phyloP scores from a whole-genome alignment of 1,284 basidiomycete species.

The Ceratobasidium sp. region DNA sequence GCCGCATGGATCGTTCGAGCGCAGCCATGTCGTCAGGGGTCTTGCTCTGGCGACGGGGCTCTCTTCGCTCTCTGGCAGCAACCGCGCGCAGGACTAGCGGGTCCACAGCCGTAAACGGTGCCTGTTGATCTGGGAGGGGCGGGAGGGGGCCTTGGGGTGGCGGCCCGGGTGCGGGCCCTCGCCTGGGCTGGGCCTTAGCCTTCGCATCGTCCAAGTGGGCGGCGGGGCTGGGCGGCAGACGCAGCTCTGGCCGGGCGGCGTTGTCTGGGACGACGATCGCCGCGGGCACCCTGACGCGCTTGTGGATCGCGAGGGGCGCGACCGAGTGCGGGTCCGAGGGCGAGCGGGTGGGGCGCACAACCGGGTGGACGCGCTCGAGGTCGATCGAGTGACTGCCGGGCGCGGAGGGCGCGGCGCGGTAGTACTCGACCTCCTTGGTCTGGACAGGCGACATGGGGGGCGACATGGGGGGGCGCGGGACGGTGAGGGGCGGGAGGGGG shows the following conservation, averaged over 20 bases:
- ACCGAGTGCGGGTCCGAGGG: slow-evolving; percentile 20
- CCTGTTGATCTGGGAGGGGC: background rate
- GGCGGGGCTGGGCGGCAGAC: background rate
- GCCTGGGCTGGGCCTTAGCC: background rate
- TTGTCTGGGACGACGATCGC: background rate
- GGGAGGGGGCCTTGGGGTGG: slow-evolving; percentile 21
- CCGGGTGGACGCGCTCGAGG: slow-evolving; percentile 25
- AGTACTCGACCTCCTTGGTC: slow-evolving; percentile 38
- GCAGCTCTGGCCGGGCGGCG: background rate
- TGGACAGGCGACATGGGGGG: background rate
- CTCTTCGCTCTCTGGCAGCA: slow-evolving; percentile 12
- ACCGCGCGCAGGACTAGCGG: slow-evolving; percentile 7
- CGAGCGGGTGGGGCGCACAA: slow-evolving; percentile 10
- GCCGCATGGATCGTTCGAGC: slow-evolving; percentile 36
- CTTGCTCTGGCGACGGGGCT: slow-evolving; percentile 23
- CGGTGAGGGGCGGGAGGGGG: slow-evolving; percentile 29
- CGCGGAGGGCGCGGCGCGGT: slow-evolving; percentile 30
- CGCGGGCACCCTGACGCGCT: background rate
- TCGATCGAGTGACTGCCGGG: slow-evolving; percentile 16
- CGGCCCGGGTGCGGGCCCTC: slow-evolving; percentile 17
- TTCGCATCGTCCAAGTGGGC: background rate
- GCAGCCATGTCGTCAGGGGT: slow-evolving; percentile 17
- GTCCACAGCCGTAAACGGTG: slow-evolving; percentile 5
- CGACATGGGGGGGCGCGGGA: slow-evolving; percentile 26
- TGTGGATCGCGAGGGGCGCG: slow-evolving; percentile 1